phyloP scores from a whole-genome alignment of 2,329 filamentous ascomycete genomes.

The Ophiostoma australiae region DNA sequence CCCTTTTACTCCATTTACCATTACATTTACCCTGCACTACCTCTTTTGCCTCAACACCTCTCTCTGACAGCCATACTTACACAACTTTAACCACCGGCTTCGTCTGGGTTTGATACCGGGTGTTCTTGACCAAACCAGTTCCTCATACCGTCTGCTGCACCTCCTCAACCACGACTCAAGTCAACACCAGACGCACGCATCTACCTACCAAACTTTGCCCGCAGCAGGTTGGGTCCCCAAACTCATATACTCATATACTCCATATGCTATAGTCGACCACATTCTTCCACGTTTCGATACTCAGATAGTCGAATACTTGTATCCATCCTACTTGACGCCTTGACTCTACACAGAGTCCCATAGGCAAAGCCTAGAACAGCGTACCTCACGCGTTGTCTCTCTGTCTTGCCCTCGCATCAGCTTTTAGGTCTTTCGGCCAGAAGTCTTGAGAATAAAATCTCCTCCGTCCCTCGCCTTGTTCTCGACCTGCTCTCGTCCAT shows the following conservation, averaged over 20 bases:
- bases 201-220: not conserved
- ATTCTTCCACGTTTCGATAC: not conserved
- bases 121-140: not conserved
- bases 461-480: not conserved
- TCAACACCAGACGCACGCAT: not conserved
- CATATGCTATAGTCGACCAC: not conserved
- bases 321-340: not conserved
- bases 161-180: not conserved
- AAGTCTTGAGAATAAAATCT: not conserved
- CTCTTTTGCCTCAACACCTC: not conserved
- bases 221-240: not conserved
- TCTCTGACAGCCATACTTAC: not conserved
- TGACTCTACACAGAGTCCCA: not conserved
- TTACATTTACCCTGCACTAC: not conserved
- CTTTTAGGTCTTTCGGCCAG: not conserved
- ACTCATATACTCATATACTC: not conserved
- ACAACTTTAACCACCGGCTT: constrained; percentile 1
- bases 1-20: not conserved
- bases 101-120: not conserved
- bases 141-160: not conserved
- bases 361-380: not conserved
- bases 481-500: not conserved
- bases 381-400: not conserved
- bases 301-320: not conserved
- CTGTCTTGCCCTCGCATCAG: not conserved